Evolutionary conservation across 495 filamentous ascomycete genomes (phyloP).

Genomic region (Neurospora pannonica): DNA sequence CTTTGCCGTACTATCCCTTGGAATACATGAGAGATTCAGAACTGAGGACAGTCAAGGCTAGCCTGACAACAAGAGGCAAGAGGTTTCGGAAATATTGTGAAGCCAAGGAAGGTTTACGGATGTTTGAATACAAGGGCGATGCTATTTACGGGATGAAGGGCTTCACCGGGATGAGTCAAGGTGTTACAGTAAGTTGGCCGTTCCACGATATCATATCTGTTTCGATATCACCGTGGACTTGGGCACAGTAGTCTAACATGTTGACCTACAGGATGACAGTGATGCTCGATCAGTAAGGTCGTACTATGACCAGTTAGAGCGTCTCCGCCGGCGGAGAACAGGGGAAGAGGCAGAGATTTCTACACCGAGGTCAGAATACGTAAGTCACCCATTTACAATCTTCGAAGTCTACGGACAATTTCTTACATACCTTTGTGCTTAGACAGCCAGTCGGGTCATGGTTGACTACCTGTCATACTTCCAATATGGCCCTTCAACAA

Average conservation of each 20-base stretch:
- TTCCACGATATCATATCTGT: too few species aligned
- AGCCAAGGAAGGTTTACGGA: not conserved
- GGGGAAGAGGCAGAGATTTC: not conserved
- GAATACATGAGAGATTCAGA: not conserved
- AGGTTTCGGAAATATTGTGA: not conserved
- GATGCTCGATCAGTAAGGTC: not conserved
- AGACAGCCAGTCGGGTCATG: not conserved
- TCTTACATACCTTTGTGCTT: not conserved
- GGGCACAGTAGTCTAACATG: not conserved
- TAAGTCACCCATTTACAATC: not conserved
- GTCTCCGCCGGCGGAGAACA: not conserved
- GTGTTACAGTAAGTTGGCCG: not conserved
- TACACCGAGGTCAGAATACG: not conserved
- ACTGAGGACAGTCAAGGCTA: not conserved
- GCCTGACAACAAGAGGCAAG: not conserved
- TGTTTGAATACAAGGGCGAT: not conserved
- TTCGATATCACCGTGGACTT: not conserved
- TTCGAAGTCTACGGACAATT: not conserved
- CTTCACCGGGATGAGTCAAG: not conserved
- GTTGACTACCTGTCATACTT: not conserved
- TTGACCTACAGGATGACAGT: not conserved
- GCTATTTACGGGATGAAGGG: not conserved
- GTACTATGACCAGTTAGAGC: not conserved
- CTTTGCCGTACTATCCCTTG: not conserved
- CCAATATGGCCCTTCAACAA: not conserved